phyloP scores from a whole-genome alignment of 129 eudicot genomes.

The Sambucus nigra region DNA sequence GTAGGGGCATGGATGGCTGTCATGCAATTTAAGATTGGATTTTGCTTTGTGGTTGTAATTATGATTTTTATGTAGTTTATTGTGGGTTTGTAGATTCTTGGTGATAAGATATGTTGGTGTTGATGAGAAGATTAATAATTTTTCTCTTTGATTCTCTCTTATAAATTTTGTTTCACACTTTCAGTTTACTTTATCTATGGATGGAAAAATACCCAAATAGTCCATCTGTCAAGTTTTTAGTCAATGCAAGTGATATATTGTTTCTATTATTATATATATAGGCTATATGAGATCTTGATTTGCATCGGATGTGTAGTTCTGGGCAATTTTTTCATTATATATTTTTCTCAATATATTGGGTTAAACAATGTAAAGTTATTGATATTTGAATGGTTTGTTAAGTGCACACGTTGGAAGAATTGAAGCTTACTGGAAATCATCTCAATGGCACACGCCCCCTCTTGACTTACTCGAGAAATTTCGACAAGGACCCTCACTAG shows the following conservation, averaged over 20 bases:
- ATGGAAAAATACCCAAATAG: constrained; percentile 97
- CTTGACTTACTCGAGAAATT: constrained; percentile 68
- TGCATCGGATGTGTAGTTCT: not conserved
- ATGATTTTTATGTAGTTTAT: not conserved
- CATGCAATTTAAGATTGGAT: not conserved
- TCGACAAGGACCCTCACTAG: constrained; percentile 82
- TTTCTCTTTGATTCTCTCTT: no score
- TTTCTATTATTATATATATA: not conserved
- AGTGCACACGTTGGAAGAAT: constrained; percentile 99
- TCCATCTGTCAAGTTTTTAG: constrained; percentile 92
- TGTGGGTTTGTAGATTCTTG: not conserved
- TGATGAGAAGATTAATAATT: constrained; percentile 2
- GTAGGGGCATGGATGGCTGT: no score
- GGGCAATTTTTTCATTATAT: not conserved
- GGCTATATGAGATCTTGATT: not conserved
- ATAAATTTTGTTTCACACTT: constrained; percentile 5
- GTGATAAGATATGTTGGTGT: not conserved
- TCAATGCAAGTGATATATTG: constrained; percentile 66
- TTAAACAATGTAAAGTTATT: not conserved
- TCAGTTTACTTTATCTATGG: constrained; percentile 95
- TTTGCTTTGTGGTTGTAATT: not conserved
- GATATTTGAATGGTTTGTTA: constrained; percentile 8
- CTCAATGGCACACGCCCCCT: constrained; percentile 86
- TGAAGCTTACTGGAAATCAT: constrained; percentile 93
- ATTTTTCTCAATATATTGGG: not conserved